A percentile compares a stretch with the other conserved stretches of the same genome.
phyloP scores from a whole-genome alignment of 345 rosid genomes.

The Anastatica hierochuntica region DNA sequence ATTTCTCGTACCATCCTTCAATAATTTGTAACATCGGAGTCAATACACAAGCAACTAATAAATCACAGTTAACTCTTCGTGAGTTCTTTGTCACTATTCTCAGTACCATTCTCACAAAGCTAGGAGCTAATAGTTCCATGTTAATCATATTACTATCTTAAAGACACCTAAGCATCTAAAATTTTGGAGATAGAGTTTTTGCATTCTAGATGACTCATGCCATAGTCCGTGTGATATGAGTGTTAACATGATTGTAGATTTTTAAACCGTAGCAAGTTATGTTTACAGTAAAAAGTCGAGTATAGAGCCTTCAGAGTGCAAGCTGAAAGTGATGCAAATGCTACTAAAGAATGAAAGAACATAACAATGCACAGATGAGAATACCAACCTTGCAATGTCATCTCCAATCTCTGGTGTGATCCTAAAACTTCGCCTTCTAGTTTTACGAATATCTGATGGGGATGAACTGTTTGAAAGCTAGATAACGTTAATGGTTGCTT shows the following conservation, averaged over 20 bases:
- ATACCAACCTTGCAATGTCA: conserved; percentile 86
- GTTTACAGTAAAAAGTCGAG: neutral
- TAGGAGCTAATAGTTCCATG: neutral
- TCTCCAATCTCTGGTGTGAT: conserved; percentile 97
- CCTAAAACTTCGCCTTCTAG: conserved; percentile 85
- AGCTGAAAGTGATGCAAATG: conserved; percentile 7
- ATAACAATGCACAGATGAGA: conserved; percentile 11
- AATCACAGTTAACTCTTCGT: conserved; percentile 4
- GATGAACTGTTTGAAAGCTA: conserved; percentile 70
- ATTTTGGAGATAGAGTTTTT: neutral
- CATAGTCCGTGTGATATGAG: neutral
- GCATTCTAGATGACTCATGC: conserved; percentile 4
- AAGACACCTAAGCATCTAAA: conserved; percentile 8
- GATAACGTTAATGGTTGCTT: conserved; percentile 13
- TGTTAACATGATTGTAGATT: neutral
- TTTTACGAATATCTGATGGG: conserved; percentile 67
- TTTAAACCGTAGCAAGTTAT: neutral
- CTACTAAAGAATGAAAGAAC: conserved; percentile 7
- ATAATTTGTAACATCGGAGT: conserved; percentile 19
- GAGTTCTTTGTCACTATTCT: neutral
- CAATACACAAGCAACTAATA: conserved; percentile 7
- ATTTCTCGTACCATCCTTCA: conserved; percentile 95
- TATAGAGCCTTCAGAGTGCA: conserved; percentile 5
- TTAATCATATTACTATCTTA: neutral
- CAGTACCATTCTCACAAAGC: neutral